A percentile compares a stretch with the other conserved stretches of the same genome.
Conservation (phyloP, 2,329 filamentous ascomycete genomes). For the Lecanoromycetidae sp. region DNA sequence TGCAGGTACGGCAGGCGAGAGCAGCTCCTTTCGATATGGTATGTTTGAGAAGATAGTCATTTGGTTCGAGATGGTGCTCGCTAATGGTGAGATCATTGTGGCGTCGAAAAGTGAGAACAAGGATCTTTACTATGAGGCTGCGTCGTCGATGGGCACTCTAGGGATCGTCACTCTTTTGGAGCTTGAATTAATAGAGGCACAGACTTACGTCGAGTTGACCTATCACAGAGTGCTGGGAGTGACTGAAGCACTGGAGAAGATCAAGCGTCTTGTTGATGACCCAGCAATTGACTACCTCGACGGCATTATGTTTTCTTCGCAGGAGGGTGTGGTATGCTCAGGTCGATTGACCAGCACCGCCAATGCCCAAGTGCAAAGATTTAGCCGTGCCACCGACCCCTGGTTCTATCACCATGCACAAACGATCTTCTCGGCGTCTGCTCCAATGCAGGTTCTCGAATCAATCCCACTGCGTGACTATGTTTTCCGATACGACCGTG, state of each 20-base stretch:
- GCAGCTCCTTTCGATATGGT: constrained; percentile 55
- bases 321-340: constrained; percentile 47
- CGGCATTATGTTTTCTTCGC: constrained; percentile 49
- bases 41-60: constrained; percentile 52
- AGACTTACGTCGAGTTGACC: constrained; percentile 37
- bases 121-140: constrained; percentile 54
- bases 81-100: constrained; percentile 44
- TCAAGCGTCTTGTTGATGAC: constrained; percentile 28
- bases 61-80: constrained; percentile 53
- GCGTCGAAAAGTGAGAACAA: constrained; percentile 41
- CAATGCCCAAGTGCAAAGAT: constrained; percentile 16
- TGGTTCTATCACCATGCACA: constrained; percentile 18
- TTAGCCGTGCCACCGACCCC: constrained; percentile 12
- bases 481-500: constrained; percentile 41
- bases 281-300: constrained; percentile 52
- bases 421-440: background rate
- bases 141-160: constrained; percentile 53
- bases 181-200: constrained; percentile 35
- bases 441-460: background rate
- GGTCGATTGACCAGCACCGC: constrained; percentile 43
- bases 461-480: constrained; percentile 14
- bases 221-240: constrained; percentile 35
- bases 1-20: constrained; percentile 56
- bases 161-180: constrained; percentile 51
- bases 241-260: constrained; percentile 31